Base-by-base conservation (phyloP, 306 rosid genomes). In the Carpinus viminea region DNA sequence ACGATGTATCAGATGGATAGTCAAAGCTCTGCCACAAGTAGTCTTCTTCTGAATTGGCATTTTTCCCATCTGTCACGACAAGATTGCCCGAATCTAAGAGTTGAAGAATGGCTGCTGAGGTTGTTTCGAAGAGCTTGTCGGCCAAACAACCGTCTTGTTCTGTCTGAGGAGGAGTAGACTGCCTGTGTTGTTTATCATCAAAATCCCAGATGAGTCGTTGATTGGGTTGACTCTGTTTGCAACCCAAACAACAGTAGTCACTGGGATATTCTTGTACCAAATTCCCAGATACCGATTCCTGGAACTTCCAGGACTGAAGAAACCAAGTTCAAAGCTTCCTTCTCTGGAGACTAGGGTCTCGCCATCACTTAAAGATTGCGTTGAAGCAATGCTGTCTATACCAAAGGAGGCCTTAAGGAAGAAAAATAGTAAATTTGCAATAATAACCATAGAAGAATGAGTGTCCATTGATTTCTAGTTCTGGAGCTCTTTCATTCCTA, bases 61-160 rank as follows among this genome's bases (percentile, higher is more conserved):
- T 79, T 2, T 68, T 66, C 26, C 43, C 76, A 4, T 85, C 81
- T 26, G 59, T 81, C 8, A 88, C 64, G n/a, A 90, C 88, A 24
- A 88, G 83, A 70, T 90, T 90, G 21, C 94, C 94, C 0, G 74
- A 54, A 65, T 85, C 87, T 17, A 90, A 56, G 2, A 88, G 89
- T 70, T 80, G 85, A 80, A 47, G 1, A 73, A 18, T 7, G 84
- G 87, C n/a, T 56, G 83, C 41, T 59, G 74, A 13, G 80, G 52
- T 56, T 69, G 59, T 51, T 48, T 66, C 26, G 83, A 53, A 12
- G 80, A 46, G 51, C 66, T 86, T 24, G 88, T 65, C 2, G 86
- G 77, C 94, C 90, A 88, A 78, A 83, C 61, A 55, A 76, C 41
- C 1, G 55, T 71, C 28, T 48, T 13, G 53, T 80, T 87, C 1